Evolutionary conservation across 78 protist genomes (phyloP), one percentile per base, ranked within the genome.

Genomic region (Dictyostelium purpureum): DNA sequence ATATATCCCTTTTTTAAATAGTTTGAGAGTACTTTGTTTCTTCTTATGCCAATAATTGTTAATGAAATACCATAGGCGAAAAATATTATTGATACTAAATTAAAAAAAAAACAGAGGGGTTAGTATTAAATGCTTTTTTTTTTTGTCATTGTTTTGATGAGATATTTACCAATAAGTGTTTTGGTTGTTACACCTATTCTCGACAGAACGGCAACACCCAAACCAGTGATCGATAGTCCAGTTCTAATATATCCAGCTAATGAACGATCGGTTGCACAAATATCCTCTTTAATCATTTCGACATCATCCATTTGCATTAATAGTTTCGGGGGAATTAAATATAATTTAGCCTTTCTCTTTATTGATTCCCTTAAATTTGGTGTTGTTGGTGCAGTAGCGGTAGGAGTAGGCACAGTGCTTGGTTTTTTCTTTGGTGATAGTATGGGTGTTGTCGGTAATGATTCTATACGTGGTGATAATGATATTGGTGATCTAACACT

Each of bases 241-340:
- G 87, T 61, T 78, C 87, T 35, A 7, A 47, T 16, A 61, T 78
- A 78, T 0, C 73, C 75, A n/a, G 87, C 87, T 18, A 78, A 42
- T 31, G 47, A 43, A 26, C 87, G 19, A 61, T 78, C 87, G 28
- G 70, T 49, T 2, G 87, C 87, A 61, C 35, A 57, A 0, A 78
- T 33, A 61, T 78, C 87, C 33, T 78, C 87, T 21, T 51, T 69
- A 35, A 42, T n/a, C 6, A 69, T 2, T 69, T 69, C 76, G n/a
- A 42, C 26, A 42, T 69, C 76, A 19, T 69, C 76, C 56, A 69
- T 35, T 69, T 42, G 43, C 31, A 69, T 40, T n/a, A 63, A 63
- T 18, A 69, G 16, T 69, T 69, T 69, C 0, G 47, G 47, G 16
- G 76, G 76, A 19, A 69, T 69, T 3, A 65, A 1, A 40, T 69